Evolutionary conservation across 495 filamentous ascomycete species (phyloP), one percentile per base, ranked within the genome.

Genomic region (Neurospora intermedia): DNA sequence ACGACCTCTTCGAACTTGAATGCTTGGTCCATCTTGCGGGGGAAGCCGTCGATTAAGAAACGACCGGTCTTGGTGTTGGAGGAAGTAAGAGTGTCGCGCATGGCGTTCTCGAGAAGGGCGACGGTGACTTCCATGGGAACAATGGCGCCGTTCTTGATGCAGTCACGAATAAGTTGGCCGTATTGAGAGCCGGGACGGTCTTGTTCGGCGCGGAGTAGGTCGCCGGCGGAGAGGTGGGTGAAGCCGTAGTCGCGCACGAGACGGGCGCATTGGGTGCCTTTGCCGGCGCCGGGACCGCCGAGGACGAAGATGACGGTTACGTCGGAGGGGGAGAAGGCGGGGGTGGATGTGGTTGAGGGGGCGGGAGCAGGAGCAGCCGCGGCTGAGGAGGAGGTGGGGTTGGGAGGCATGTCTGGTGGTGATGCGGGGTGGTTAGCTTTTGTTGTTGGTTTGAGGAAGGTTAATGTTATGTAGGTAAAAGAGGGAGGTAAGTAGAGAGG

Each of bases 121-220:
- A 99, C 91, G n/a, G 96, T 99, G 27, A 99, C 94, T 79, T 98
- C 95, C 95, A 97, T 97, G 11, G 96, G 96, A 75, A 99, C 96
- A 82, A 99, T 99, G 76, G 89, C 90, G 74, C 96, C 96, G 79
- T 99, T 91, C 45, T 88, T 89, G 86, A 99, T 99, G 85, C 94
- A 93, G 69, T 89, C 84, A 73, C 90, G 90, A 87, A 99, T 99
- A 82, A 98, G 86, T 42, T 91, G 87, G 78, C 96, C 96, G 82
- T 96, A 97, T 80, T 97, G 86, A 75, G 88, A 91, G 48, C 93
- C 94, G 6, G 88, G 85, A 13, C 96, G 91, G 76, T 93, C 85
- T 84, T 99, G 96, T 83, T 99, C 96, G 69, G 92, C 94, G 66
- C 96, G 93, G 43, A 99, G 89, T 23, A 99, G 87, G 83, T 99